phyloP scores from a whole-genome alignment of 2,329 filamentous ascomycete genomes.

The Penicillium sp. region DNA sequence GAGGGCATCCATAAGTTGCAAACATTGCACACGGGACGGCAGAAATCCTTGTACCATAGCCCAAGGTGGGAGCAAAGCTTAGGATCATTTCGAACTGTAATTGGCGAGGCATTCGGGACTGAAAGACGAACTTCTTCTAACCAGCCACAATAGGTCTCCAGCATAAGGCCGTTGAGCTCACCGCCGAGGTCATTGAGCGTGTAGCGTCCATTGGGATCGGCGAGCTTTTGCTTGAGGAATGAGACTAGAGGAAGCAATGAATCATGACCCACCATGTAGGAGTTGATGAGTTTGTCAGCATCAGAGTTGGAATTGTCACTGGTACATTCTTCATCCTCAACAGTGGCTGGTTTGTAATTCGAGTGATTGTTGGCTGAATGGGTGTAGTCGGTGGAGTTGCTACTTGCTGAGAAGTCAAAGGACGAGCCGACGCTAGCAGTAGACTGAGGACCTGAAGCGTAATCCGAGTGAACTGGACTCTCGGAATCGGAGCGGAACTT shows the following conservation, averaged over 20 bases:
- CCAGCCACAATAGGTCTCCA: slow-evolving; percentile 30
- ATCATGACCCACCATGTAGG: neutral
- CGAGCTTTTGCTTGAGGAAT: slow-evolving; percentile 28
- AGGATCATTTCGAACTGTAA: neutral
- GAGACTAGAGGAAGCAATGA: slow-evolving; percentile 21
- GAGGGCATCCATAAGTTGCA: slow-evolving; percentile 32
- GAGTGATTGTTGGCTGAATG: too few species aligned
- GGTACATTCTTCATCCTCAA: neutral
- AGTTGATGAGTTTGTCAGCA: neutral
- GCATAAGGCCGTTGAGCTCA: slow-evolving; percentile 30
- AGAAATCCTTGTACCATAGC: slow-evolving; percentile 28
- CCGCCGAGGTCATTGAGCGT: slow-evolving; percentile 22
- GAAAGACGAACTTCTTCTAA: slow-evolving; percentile 22
- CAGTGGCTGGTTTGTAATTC: neutral
- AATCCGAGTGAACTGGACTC: neutral
- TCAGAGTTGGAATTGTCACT: neutral
- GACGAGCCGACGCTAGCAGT: neutral
- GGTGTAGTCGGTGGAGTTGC: neutral
- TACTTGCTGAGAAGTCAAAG: neutral
- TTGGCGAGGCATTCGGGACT: slow-evolving; percentile 14
- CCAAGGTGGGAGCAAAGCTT: slow-evolving; percentile 28
- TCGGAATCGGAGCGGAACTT: neutral
- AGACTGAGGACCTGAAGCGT: neutral
- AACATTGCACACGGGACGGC: slow-evolving; percentile 19
- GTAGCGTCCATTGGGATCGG: slow-evolving; percentile 21